Base-by-base conservation (phyloP, 352 stramenopile species). In the Globisporangium alternatum region DNA sequence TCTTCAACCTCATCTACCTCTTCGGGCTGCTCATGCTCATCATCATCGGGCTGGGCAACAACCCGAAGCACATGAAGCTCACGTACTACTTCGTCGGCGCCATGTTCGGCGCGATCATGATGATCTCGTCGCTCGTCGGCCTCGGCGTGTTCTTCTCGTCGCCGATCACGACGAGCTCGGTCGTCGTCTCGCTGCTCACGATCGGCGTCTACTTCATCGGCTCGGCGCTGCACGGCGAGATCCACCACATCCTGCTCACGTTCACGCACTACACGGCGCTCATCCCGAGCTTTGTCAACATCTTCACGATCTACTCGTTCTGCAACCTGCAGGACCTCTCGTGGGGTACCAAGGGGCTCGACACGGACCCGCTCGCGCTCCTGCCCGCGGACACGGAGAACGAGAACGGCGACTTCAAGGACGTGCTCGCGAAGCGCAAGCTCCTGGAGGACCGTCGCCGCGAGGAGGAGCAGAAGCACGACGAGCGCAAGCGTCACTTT, bases 261-360 rank as follows among this genome's bases (percentile, higher is more conserved):
- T 93, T 93, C 72, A 88, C 83, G 63, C 89, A 96, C 71, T 97
- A 95, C 75, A 92, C 83, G 52, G 78, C 86, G 19, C 66, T 97
- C 49, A 89, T 94, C 57, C 89, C 89, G 33, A 93, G 80, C 52
- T 96, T 96, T 53, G 84, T 97, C 37, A 96, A 94, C 69, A 95
- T 95, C 55, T 91, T 95, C 56, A 91, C 83, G 25, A 91, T 96
- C 60, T 96, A 95, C 81, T 93, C 85, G 56, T 95, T 94, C 70
- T 96, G 83, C 62, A 95, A 95, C 74, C 71, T 96, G 31, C 86
- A 96, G 35, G 83, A 96, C 60, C 71, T 96, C 56, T 94, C 83
- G 15, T 96, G 88, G 88, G 88, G 88, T 8, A 96, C 86, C 1
- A 93, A 92, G 54, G 88, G 88, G 0, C 63, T 94, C 1, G 59